Evolutionary conservation across 1,284 basidiomycete genomes (phyloP).

Genomic region (Pseudozyma flocculosa): DNA sequence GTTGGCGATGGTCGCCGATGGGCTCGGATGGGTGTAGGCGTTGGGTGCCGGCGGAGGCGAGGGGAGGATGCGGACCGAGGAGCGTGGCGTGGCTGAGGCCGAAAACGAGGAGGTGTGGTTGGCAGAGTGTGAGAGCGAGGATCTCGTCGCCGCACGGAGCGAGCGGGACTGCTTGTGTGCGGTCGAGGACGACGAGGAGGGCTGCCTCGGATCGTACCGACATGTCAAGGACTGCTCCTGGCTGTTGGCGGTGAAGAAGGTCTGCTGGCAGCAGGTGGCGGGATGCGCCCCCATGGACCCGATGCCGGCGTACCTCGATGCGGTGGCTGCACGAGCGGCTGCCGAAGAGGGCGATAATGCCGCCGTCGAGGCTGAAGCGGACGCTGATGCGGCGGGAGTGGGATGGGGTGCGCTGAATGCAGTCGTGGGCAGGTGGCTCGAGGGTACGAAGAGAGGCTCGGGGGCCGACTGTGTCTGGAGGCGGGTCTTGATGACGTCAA

Average conservation of each 20-base stretch:
- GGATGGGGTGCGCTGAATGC: not conserved
- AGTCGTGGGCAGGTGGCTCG: constrained; percentile 19
- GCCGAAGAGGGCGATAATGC: constrained; percentile 6
- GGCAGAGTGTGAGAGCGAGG: constrained; percentile 10
- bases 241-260: constrained; percentile 54
- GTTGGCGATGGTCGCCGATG: constrained; percentile 25
- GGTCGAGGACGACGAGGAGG: too few relatives aligned
- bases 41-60: constrained; percentile 26
- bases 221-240: constrained; percentile 46
- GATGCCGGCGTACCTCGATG: not conserved
- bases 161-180: not conserved
- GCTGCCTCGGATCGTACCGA: constrained; percentile 49
- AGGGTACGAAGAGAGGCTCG: constrained; percentile 43
- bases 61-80: constrained; percentile 31
- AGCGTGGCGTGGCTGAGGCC: constrained; percentile 15
- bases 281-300: constrained; percentile 26
- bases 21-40: constrained; percentile 20
- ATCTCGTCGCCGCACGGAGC: not conserved
- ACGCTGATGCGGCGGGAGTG: constrained; percentile 9
- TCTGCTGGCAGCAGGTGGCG: constrained; percentile 57
- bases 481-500: constrained; percentile 91
- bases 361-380: not conserved
- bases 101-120: constrained; percentile 22
- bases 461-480: constrained; percentile 70
- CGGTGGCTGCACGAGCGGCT: not conserved